phyloP scores from a whole-genome alignment of 306 rosid genomes.

The Cyamopsis tetragonoloba region DNA sequence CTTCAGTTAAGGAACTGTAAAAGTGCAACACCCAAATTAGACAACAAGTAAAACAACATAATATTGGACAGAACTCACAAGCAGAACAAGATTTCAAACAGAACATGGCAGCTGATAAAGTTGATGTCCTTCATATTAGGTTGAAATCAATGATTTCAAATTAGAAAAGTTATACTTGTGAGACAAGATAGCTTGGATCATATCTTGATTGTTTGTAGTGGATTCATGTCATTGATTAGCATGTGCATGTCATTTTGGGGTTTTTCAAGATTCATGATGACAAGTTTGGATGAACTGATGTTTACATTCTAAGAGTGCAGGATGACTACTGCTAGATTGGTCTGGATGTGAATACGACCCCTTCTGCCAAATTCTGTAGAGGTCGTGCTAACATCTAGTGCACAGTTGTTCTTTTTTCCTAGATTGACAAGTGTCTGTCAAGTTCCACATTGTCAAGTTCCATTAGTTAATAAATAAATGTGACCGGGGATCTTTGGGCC shows the following conservation, averaged over 20 bases:
- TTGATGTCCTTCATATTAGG: background rate
- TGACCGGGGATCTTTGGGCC: background rate
- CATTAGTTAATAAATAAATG: background rate
- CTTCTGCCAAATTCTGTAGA: no score
- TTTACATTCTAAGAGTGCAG: no score
- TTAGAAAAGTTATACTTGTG: background rate
- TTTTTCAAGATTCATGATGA: background rate
- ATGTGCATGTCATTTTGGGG: background rate
- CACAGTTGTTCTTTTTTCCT: background rate
- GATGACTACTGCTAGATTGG: no score
- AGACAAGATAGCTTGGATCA: background rate
- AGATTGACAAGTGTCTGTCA: background rate
- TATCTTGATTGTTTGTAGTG: background rate
- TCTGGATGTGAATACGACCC: background rate
- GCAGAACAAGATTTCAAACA: background rate
- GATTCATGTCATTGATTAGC: background rate
- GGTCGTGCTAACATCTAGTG: no score
- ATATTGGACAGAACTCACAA: background rate
- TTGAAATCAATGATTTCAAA: constrained; percentile 3
- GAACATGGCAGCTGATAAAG: constrained; percentile 6
- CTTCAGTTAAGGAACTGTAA: constrained; percentile 80
- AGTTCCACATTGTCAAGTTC: background rate
- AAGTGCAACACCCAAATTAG: background rate
- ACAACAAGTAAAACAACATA: background rate
- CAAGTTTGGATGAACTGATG: background rate